Evolutionary conservation across 1,284 basidiomycete species (phyloP).

Genomic region (Puccinia hordei): DNA sequence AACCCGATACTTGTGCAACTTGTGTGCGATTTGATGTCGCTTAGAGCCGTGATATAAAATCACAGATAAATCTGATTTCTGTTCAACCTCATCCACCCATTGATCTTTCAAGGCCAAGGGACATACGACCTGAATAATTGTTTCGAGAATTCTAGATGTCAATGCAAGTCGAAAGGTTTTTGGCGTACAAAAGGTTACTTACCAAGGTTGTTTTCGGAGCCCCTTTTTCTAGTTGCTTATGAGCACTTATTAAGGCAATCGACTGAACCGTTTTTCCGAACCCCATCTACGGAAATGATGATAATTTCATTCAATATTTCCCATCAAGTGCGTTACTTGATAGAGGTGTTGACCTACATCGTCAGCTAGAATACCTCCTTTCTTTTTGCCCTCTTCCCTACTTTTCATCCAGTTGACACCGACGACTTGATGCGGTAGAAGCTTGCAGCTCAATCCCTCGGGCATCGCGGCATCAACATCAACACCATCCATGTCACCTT

Average conservation of each 20-base stretch:
- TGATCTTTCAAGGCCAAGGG: conserved; percentile 76
- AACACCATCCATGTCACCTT: conserved; percentile 66
- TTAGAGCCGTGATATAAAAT: conserved; percentile 77
- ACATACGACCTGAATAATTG: conserved; percentile 57
- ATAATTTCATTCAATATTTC: neutral
- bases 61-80: conserved; percentile 75
- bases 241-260: conserved; percentile 71
- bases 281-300: conserved; percentile 50
- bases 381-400: conserved; percentile 72
- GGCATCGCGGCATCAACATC: conserved; percentile 65
- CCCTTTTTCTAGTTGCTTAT: conserved; percentile 39
- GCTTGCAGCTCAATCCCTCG: conserved; percentile 69
- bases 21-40: conserved; percentile 59
- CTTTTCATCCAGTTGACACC: conserved; percentile 85
- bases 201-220: conserved; percentile 61
- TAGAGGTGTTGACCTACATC: conserved; percentile 70
- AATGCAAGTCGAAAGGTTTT: neutral
- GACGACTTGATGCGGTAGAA: conserved; percentile 83
- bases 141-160: conserved; percentile 38
- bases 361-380: conserved; percentile 88
- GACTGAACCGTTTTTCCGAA: conserved; percentile 93
- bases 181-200: neutral
- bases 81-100: conserved; percentile 82
- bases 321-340: neutral
- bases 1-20: conserved; percentile 46